Base-by-base conservation (phyloP, 2,329 filamentous ascomycete genomes). In the Fusarium cicatricum region DNA sequence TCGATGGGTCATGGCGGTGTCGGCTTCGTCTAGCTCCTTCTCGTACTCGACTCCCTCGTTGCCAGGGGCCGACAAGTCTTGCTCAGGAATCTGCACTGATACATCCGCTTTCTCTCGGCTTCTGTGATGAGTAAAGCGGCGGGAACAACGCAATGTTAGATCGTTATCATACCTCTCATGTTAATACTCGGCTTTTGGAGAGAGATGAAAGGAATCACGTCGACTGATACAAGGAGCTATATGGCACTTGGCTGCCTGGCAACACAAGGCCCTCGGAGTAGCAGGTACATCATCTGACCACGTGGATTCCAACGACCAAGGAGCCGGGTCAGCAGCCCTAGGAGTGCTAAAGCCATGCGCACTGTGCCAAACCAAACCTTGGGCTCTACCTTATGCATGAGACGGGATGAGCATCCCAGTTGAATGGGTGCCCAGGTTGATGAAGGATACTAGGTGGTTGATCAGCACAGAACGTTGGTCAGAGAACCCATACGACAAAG, bases 11-110 rank as follows among this genome's bases (percentile, higher is more conserved):
- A 43, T 53, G 32, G 43, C 54, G 45, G 40, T 52, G 59, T 48
- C 46, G 39, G 32, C 56, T 48, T 6, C 45, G 33, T 17, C 33
- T 52, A 55, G 45, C 50, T 52, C 52, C 59, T 38, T 56, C 46
- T 62, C 50, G 48, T 60, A 60, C 60, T 55, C 43, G 52, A 17
- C n/a, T 52, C 26, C 42, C 37, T 52, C 36, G 32, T 48, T 26
- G 17, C 40, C 36, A 55, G 29, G 38, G 39, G 41, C 37, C 31
- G 31, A 39, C 32, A 23, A n/a, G 33, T 45, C 17, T 38, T 36
- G 31, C 19, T 31, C 32, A 32, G 58, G 39, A 23, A 34, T 34
- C 60, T 45, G 39, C 46, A 59, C 44, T 38, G 21, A 42, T 51
- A 55, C 49, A 38, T 37, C 38, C 55, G 40, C 29, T n/a, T 50